Evolutionary conservation across 1,284 basidiomycete species (phyloP), one percentile per base, ranked within the genome.

Genomic region (Pulveroboletus sp.): DNA sequence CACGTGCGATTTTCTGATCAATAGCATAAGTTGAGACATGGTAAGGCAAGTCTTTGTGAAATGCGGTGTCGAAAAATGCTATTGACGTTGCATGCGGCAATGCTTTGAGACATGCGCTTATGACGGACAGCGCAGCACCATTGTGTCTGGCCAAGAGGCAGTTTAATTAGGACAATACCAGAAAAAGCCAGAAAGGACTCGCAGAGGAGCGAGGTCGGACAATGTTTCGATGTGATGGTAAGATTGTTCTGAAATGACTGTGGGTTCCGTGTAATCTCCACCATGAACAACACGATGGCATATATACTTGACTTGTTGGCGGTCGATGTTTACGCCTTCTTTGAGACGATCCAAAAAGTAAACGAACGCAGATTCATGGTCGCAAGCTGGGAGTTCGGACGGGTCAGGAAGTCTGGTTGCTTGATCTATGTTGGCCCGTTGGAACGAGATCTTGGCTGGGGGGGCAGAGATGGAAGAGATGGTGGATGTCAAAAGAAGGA

Each of bases 251-350:
- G 75, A 84, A 57, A 95, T 84, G 39, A 83, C 63, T 17, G 92
- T 84, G 1, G 91, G 88, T 26, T 83, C 78, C 22, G 76, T 77
- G 65, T 88, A 89, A 48, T 83, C 81, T 3, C 92, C 92, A 3
- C 93, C 93, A 64, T 95, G 93, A 2, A 96, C 93, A 46, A 94
- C 87, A 31, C 84, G 80, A 67, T 91, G 87, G 61, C 87, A 88
- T 43, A 88, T 77, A 56, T 83, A 77, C 8, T 68, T 72, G 52
- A 91, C 81, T 4, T 77, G 62, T 35, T 72, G 65, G 18, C 69
- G 69, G 60, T 82, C 75, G 43, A 86, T 77, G 48, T 73, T 72
- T 3, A 72, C 73, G 29, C 79, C 75, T 10, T 69, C 54, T 54
- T 78, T 65, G 35, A 89, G 74, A 49, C 73, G 73, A 18, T 78